Base-by-base conservation (phyloP, 78 protist genomes). In the Dictyostelium citrinum region DNA sequence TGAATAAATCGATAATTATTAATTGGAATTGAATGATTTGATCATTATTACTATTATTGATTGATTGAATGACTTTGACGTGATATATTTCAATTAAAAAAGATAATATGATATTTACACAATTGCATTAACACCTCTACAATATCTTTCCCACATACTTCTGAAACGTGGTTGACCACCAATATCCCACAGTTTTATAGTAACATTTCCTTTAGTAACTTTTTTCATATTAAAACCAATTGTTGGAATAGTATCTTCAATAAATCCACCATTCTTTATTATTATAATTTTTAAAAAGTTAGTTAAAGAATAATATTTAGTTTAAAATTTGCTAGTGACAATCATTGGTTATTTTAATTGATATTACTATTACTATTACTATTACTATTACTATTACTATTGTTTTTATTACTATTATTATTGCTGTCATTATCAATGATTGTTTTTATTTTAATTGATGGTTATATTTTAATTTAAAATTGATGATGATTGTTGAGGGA, bases 131-230 rank as follows among this genome's bases (percentile, higher is more conserved):
- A 97, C 98, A 33, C 99, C 99, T 2, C 99, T 82, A 96, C 99
- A 98, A 92, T 98, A 99, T 16, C 99, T 91, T 90, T 98, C 99
- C 99, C 99, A 99, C 99, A 98, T 98, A 46, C 83, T 35, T 24
- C 99, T 78, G 91, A 99, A 99, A 16, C 99, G 90, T 5, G 98
- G 98, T 91, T 99, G 99, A 22, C 99, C 99, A 7, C 99, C 99
- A 45, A 99, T 96, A 58, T 98, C 99, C 99, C 99, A 98, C 20
- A 97, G 86, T 81, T 96, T 96, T 39, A 97, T 96, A 8, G 97
- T 96, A 46, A 97, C 98, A 58, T 91, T 96, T 31, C 99, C 99
- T 82, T 98, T 98, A 10, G 98, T 91, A 12, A 98, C 97, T 64
- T 98, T 98, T 43, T 96, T 83, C 97, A 98, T 98, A 91, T 98